phyloP scores from a whole-genome alignment of 2,329 filamentous ascomycete genomes.

The Nemania serpens region DNA sequence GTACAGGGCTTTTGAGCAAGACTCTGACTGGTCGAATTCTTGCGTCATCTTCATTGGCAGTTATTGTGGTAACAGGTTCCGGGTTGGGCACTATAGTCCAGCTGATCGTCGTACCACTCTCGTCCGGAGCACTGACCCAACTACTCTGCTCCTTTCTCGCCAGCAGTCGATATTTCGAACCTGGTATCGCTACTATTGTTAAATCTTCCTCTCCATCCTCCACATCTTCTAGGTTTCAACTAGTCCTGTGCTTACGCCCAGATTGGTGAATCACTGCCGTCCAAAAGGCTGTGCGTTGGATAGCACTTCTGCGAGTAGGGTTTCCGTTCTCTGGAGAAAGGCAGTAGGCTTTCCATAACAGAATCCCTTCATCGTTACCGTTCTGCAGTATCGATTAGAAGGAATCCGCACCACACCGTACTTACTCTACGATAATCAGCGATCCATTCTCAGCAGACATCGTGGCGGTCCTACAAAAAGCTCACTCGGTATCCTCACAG shows the following conservation, averaged over 20 bases:
- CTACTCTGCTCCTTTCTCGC: constrained; percentile 30
- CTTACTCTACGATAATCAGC: constrained; percentile 7
- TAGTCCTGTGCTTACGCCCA: neutral
- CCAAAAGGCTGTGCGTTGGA: neutral
- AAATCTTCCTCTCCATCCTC: constrained; percentile 9
- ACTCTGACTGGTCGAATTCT: constrained; percentile 47
- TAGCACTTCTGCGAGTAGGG: neutral
- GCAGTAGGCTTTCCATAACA: constrained; percentile 13
- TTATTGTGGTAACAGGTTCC: constrained; percentile 34
- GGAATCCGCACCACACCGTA: neutral
- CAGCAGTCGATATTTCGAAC: constrained; percentile 30
- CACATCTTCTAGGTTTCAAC: neutral
- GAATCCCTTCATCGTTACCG: constrained; percentile 1
- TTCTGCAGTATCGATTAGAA: constrained; percentile 6
- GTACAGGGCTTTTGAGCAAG: constrained; percentile 41
- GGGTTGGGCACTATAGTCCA: constrained; percentile 40
- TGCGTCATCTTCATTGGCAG: constrained; percentile 44
- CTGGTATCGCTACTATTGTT: constrained; percentile 21
- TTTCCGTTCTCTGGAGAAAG: constrained; percentile 3
- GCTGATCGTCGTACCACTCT: constrained; percentile 39
- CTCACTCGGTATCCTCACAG: constrained; percentile 42
- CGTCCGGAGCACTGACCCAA: constrained; percentile 35
- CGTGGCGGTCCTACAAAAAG: constrained; percentile 45
- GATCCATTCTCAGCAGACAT: constrained; percentile 11
- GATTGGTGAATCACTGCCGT: constrained; percentile 5